Conservation (phyloP, 306 rosid genomes). For the Castanea mollissima region DNA sequence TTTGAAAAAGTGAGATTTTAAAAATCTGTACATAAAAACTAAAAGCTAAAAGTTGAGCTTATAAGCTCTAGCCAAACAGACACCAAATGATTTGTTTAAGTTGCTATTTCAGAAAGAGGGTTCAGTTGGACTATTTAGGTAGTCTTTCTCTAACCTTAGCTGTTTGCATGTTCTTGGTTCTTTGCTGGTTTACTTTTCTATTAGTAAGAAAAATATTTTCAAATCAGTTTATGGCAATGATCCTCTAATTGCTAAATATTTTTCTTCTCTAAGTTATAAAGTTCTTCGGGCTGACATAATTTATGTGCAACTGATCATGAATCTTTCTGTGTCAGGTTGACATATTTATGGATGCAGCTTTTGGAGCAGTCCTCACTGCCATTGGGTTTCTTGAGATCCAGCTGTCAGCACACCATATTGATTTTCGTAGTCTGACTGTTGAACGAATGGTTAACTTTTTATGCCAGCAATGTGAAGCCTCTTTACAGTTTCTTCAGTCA, state of each 20-base stretch:
- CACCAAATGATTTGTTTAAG: slow-evolving; percentile 7
- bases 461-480: slow-evolving; percentile 94
- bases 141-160: slow-evolving; percentile 9
- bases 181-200: slow-evolving; percentile 14
- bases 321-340: slow-evolving; percentile 65
- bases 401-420: slow-evolving; percentile 45
- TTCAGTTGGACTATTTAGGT: slow-evolving; percentile 6
- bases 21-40: no score
- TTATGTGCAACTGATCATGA: slow-evolving; percentile 31
- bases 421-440: slow-evolving; percentile 35
- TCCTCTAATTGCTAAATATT: background rate
- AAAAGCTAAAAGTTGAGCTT: no score
- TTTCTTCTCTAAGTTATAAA: background rate
- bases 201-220: background rate
- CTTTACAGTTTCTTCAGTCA: slow-evolving; percentile 85
- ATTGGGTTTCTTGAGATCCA: slow-evolving; percentile 58
- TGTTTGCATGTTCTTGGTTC: slow-evolving; percentile 22
- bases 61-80: no score
- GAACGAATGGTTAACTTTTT: slow-evolving; percentile 66
- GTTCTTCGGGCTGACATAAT: slow-evolving; percentile 4
- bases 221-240: background rate
- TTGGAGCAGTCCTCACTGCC: slow-evolving; percentile 71
- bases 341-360: slow-evolving; percentile 92
- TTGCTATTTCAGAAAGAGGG: slow-evolving; percentile 5
- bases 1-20: no score